These are phyloP conservation scores for Talaromyces sp. DNA, from an alignment of 2,329 filamentous ascomycete species.

Conservation along the genomic window DNA sequence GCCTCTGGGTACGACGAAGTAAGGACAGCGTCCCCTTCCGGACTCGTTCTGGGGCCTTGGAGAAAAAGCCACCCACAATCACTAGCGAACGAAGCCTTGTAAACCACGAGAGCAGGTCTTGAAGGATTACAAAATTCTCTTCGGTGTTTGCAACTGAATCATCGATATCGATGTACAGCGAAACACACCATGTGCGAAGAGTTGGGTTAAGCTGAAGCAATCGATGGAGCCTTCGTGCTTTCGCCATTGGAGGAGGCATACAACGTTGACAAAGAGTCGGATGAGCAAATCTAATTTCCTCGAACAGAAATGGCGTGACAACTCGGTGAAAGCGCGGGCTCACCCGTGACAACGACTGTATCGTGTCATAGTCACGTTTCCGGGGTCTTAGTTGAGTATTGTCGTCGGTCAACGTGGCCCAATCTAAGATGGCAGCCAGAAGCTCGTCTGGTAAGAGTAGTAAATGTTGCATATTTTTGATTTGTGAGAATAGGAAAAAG, in stretches of 20 bases:
- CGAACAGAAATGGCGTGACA: slow-evolving; percentile 3
- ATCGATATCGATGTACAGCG: slow-evolving; percentile 6
- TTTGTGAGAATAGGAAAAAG: neutral
- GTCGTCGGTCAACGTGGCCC: slow-evolving; percentile 1
- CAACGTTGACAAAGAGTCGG: neutral
- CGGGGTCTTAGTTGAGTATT: neutral
- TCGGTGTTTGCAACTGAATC: neutral
- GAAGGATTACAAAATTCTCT: slow-evolving; percentile 2
- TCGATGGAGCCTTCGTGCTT: slow-evolving; percentile 4
- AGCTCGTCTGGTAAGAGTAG: slow-evolving; percentile 3
- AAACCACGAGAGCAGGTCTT: slow-evolving; percentile 9
- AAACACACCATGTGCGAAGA: neutral
- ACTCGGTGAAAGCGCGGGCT: slow-evolving; percentile 3
- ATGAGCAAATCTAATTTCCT: neutral
- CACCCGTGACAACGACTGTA: slow-evolving; percentile 2
- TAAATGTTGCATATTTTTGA: neutral
- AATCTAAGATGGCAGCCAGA: slow-evolving; percentile 3
- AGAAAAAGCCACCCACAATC: slow-evolving; percentile 6
- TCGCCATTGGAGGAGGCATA: neutral
- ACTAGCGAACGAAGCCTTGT: slow-evolving; percentile 2
- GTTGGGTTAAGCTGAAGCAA: neutral
- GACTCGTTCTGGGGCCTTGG: neutral
- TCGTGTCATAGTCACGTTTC: slow-evolving; percentile 4
- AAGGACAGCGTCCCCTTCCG: neutral
- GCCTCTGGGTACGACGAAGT: neutral